A percentile compares a stretch with the other conserved stretches of the same genome.
These are phyloP conservation scores for Mycosphaerelloides madeirae DNA, from an alignment of 2,329 filamentous ascomycete genomes.

Conservation along the genomic window DNA sequence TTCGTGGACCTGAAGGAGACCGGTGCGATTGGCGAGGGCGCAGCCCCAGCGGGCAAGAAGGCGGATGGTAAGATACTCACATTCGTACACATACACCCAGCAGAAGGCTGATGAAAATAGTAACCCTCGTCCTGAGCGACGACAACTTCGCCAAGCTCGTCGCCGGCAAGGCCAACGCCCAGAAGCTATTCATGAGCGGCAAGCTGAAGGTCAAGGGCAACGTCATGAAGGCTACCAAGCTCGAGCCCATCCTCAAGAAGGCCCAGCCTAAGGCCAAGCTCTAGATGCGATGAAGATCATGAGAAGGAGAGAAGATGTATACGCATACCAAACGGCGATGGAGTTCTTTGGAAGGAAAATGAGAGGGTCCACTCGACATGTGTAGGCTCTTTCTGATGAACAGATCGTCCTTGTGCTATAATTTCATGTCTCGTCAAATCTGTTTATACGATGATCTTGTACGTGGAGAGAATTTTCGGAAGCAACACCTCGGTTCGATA, in stretches of 20 bases:
- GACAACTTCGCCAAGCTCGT: conserved; percentile 82
- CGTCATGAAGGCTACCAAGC: conserved; percentile 97
- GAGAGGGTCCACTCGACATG: background rate
- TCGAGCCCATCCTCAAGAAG: conserved; percentile 89
- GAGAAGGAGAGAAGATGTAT: conserved; percentile 6
- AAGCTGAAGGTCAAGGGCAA: conserved; percentile 98
- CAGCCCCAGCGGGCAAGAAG: conserved; percentile 65
- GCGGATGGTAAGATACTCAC: too few species aligned
- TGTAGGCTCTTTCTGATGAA: background rate
- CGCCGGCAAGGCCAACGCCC: conserved; percentile 83
- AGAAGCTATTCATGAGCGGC: conserved; percentile 94
- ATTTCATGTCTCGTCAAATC: background rate
- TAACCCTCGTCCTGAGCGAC: conserved; percentile 80
- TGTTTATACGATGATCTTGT: background rate
- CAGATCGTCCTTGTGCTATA: background rate
- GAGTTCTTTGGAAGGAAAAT: background rate
- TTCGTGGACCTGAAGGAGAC: conserved; percentile 92
- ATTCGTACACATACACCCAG: too few species aligned
- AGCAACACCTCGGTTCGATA: too few species aligned
- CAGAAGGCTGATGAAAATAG: conserved; percentile 41
- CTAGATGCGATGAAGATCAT: conserved; percentile 47
- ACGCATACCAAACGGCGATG: conserved; percentile 1
- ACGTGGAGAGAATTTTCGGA: too few species aligned
- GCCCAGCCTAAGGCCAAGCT: conserved; percentile 80
- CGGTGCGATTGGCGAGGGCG: conserved; percentile 73